Base-by-base conservation (phyloP, 805 yeast genomes). In the Jamesozyma jinghongensis region DNA sequence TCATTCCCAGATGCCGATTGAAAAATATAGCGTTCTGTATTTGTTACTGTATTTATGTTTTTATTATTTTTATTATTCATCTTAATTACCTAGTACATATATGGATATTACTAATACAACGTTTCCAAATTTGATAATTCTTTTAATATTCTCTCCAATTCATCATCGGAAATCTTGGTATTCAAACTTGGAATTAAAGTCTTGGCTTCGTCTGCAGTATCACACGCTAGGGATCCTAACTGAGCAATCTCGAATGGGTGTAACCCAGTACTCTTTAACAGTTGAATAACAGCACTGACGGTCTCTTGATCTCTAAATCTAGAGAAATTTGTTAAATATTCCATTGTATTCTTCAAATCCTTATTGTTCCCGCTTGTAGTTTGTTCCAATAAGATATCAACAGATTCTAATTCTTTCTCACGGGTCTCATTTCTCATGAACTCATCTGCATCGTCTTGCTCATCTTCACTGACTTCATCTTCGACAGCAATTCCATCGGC, bases 161-260 rank as follows among this genome's bases (percentile, higher is more conserved):
- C 97, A 33, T 84, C 83, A 49, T 87, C 94, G 8, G 83, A 75
- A 39, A 84, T 86, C 62, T 88, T 88, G 45, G 73, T 77, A 19
- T 75, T 73, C 56, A 92, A 71, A 62, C 95, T 83, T 36, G 98
- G 97, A 43, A 92, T 81, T 54, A 92, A 70, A 14, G 96, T 85
- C 64, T 85, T 85, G 29, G 97, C 97, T 68, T 92, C 98, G 57
- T 85, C 98, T 5, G 94, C 87, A 47, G 90, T 97, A 57, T 90
- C 98, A 64, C 97, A 88, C 25, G 92, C 83, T 46, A 90, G 70
- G 3, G 94, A 85, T 0, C 94, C 90, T 43, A 70, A 41, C 63
- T 92, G 97, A 1, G 97, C 95, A 40, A 85, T 70, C 65, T 92
- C 98, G 61, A 92, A 92, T 1, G 98, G 97, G 67, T 92, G 98